Percentiles rank a stretch among this genome's conserved stretches.
phyloP scores from a whole-genome alignment of 164 flowering plant species.

The Berberis thunbergii region DNA sequence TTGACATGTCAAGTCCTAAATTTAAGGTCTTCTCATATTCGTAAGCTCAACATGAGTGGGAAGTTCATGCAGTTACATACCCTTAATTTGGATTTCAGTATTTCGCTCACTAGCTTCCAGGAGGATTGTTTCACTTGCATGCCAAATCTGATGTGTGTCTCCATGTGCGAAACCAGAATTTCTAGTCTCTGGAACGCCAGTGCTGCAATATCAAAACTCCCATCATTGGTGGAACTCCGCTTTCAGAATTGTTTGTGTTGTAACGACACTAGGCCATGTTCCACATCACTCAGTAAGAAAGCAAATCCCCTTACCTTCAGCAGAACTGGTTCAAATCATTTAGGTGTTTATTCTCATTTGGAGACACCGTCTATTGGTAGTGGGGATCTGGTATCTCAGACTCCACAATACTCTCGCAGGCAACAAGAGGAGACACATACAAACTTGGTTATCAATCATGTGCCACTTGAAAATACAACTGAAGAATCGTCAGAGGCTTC shows the following conservation, averaged over 20 bases:
- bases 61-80: constrained; percentile 54
- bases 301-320: constrained; percentile 7
- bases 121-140: constrained; percentile 77
- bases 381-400: constrained; percentile 9
- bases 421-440: constrained; percentile 16
- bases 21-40: constrained; percentile 54
- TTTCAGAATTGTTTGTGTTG: constrained; percentile 70
- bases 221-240: constrained; percentile 61
- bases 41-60: constrained; percentile 72
- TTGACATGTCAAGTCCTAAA: constrained; percentile 57
- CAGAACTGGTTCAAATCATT: constrained; percentile 10
- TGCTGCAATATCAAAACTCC: constrained; percentile 71
- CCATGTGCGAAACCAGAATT: constrained; percentile 79
- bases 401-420: constrained; percentile 5
- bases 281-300: constrained; percentile 27
- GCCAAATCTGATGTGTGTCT: constrained; percentile 69
- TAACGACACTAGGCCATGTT: constrained; percentile 37
- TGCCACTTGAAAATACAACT: constrained; percentile 17
- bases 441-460: constrained; percentile 16
- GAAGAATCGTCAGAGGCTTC: constrained; percentile 36
- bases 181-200: constrained; percentile 76
- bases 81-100: constrained; percentile 71
- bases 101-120: constrained; percentile 55
- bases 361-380: constrained; percentile 9
- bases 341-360: constrained; percentile 1